phyloP scores from a whole-genome alignment of 352 stramenopile genomes.

The Pythium oligandrum region DNA sequence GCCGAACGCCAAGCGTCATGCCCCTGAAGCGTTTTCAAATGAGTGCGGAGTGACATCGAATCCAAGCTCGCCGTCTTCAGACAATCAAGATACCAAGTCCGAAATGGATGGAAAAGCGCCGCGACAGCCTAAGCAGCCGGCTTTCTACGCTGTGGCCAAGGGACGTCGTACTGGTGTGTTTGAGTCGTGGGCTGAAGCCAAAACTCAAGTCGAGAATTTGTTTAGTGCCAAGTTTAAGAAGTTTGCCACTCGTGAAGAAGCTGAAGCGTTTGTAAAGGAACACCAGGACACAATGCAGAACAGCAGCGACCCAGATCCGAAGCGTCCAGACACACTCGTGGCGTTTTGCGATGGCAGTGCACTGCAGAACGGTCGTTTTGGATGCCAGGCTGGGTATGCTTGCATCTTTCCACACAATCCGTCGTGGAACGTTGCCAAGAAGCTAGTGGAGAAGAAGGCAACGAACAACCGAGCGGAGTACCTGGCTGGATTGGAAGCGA shows the following conservation, averaged over 20 bases:
- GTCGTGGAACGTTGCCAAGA: constrained; percentile 55
- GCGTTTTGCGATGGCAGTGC: constrained; percentile 72
- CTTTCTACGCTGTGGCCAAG: constrained; percentile 43
- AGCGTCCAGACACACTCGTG: constrained; percentile 42
- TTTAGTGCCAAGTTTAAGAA: constrained; percentile 44
- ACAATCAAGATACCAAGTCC: not conserved
- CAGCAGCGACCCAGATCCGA: constrained; percentile 30
- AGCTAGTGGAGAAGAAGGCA: constrained; percentile 30
- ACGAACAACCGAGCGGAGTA: constrained; percentile 60
- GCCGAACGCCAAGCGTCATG: constrained; percentile 5
- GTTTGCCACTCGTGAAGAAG: constrained; percentile 36
- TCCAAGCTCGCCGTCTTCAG: not conserved
- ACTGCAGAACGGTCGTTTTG: constrained; percentile 39
- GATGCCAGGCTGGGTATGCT: constrained; percentile 56
- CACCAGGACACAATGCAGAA: constrained; percentile 10
- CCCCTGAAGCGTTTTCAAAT: constrained; percentile 29
- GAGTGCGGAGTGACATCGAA: constrained; percentile 20
- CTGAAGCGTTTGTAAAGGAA: constrained; percentile 38
- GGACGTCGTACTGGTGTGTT: constrained; percentile 45
- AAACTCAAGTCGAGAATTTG: constrained; percentile 38
- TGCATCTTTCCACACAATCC: constrained; percentile 71
- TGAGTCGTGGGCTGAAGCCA: constrained; percentile 35
- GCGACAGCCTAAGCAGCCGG: not conserved
- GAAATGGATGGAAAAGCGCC: too few species aligned
- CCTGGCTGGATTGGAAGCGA: constrained; percentile 47